Conservation (phyloP, 805 yeast species). For the Ogataea nonfermentans region DNA sequence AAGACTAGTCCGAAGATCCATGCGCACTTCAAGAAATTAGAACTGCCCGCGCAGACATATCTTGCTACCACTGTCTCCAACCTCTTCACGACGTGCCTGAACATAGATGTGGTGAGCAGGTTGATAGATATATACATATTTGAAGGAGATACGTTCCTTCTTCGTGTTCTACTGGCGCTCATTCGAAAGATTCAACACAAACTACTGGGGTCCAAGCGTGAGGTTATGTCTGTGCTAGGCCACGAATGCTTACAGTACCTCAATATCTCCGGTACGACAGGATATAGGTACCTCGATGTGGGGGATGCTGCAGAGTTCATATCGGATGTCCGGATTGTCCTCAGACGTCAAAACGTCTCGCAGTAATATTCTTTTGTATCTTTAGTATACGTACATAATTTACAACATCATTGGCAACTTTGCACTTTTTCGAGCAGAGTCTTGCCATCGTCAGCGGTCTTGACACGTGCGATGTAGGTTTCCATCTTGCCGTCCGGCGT, state of each 20-base stretch:
- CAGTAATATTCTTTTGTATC: constrained; percentile 4
- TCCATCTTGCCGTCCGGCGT: constrained; percentile 54
- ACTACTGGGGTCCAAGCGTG: constrained; percentile 49
- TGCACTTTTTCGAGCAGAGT: constrained; percentile 41
- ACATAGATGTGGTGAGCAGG: constrained; percentile 46
- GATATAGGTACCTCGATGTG: constrained; percentile 42
- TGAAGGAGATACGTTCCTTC: constrained; percentile 57
- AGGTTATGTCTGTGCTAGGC: constrained; percentile 43
- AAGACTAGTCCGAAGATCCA: constrained; percentile 44
- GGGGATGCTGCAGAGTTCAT: constrained; percentile 53
- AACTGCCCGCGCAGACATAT: constrained; percentile 42
- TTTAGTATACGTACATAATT: constrained; percentile 4
- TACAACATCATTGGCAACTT: constrained; percentile 22
- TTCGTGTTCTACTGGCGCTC: constrained; percentile 53
- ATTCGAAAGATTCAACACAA: constrained; percentile 47
- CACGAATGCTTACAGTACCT: constrained; percentile 30
- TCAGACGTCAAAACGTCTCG: constrained; percentile 27
- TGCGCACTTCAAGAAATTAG: constrained; percentile 47
- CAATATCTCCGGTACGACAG: constrained; percentile 21
- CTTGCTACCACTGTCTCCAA: constrained; percentile 43
- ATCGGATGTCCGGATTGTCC: constrained; percentile 37
- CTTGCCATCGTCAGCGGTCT: constrained; percentile 67
- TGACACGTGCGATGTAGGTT: constrained; percentile 73
- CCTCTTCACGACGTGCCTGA: constrained; percentile 45
- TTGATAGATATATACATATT: constrained; percentile 59